Evolutionary conservation across 192 early-diverging fungal species (phyloP), one percentile per base, ranked within the genome.

Genomic region (Obelidium mucronatum): DNA sequence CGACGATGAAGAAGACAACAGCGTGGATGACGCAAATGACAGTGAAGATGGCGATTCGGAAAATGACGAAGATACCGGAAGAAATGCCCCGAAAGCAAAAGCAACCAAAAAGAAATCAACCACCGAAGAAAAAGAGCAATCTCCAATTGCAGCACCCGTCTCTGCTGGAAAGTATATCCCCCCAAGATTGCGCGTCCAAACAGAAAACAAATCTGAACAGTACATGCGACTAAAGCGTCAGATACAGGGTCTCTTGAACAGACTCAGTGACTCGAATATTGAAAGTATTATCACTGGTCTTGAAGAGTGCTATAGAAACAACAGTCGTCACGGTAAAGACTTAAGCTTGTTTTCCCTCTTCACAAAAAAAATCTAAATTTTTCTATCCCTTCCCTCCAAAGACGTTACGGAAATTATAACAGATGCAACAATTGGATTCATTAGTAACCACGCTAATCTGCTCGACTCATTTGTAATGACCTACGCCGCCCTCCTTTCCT

Each of bases 401-500:
- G 91, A 96, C 80, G 94, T 97, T 15, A 95, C 92, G n/a, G 86
- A 93, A 39, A 93, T 94, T 3, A 84, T 96, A 22, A 93, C 93
- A 0, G 89, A 89, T 11, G 75, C 93, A 44, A 89, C 97, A 28
- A 70, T 97, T 40, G 82, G 89, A 15, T 89, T 92, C 26, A 92
- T 98, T 44, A 87, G 90, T 28, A 92, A 93, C 73, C 94, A 92
- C 67, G 85, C 92, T 62, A 94, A 95, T 79, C 81, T 98, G 74
- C 88, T 96, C 28, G 96, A 96, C 80, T 94, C 95, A 0, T 97
- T 97, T 81, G 87, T 96, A 55, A 90, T 92, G 52, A 89, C 93
- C 19, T 97, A 97, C 76, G 96, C 96, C 1, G 92, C 94, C 2
- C 87, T 97, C 28, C 87, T 97, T 1, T 92, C 92, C 0, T 87